Percentiles rank a stretch among this genome's conserved stretches.
phyloP scores from a whole-genome alignment of 768 basidiomycete species.

The Kwoniella heveanensis region DNA sequence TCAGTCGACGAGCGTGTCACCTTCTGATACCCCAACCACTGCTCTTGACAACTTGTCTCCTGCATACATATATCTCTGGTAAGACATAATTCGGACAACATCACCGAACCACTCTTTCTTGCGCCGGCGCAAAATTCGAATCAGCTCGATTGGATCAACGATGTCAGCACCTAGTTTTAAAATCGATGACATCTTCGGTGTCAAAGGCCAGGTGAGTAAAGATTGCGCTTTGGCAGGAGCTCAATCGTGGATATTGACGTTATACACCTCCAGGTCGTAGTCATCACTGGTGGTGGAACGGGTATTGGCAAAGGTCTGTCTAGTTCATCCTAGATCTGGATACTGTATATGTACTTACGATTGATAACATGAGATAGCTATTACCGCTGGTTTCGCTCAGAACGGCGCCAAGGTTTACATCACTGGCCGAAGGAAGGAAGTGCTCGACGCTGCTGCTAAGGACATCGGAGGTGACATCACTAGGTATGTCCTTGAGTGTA shows the following conservation, averaged over 20 bases:
- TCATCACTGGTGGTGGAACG: conserved; percentile 50
- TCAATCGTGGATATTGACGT: background rate
- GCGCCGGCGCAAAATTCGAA: too few species aligned
- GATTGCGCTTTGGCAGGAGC: too few species aligned
- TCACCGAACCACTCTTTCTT: too few species aligned
- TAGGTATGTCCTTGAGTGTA: too few species aligned
- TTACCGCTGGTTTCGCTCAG: conserved; percentile 44
- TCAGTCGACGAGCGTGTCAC: too few species aligned
- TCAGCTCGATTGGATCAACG: too few species aligned
- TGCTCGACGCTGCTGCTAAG: conserved; percentile 34
- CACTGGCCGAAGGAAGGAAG: conserved; percentile 43
- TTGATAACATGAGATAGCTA: conserved; percentile 18
- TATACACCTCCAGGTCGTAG: conserved; percentile 21
- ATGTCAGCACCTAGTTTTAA: conserved; percentile 27
- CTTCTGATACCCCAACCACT: too few species aligned
- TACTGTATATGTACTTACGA: background rate
- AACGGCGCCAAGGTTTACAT: conserved; percentile 55
- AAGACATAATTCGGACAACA: too few species aligned
- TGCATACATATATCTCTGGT: too few species aligned
- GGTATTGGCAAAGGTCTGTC: conserved; percentile 55
- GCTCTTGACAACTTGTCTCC: too few species aligned
- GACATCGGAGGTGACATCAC: conserved; percentile 29
- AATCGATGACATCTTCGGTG: conserved; percentile 29
- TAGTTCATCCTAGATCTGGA: conserved; percentile 3
- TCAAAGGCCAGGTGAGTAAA: conserved; percentile 25